Evolutionary conservation across 148 eudicot genomes (phyloP).

Genomic region (Rhododendron ferrugineum): DNA sequence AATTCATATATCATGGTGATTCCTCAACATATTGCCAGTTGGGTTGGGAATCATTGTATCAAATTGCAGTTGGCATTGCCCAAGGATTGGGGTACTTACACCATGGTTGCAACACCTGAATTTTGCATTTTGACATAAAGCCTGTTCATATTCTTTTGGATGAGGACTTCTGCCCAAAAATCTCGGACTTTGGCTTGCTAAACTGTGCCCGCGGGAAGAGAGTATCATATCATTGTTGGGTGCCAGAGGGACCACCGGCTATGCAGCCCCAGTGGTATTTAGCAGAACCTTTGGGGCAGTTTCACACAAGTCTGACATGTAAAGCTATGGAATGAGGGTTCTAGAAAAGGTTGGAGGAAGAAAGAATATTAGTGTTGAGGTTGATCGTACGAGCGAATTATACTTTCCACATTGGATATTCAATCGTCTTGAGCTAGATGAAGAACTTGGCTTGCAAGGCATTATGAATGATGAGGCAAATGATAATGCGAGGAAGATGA

Average conservation of each 20-base stretch:
- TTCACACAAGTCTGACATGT: slow-evolving; percentile 2
- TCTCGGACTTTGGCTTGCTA: slow-evolving; percentile 4
- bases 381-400: background rate
- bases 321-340: background rate
- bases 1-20: slow-evolving; percentile 5
- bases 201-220: background rate
- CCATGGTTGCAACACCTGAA: background rate
- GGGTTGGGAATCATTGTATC: slow-evolving; percentile 4
- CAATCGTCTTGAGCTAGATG: background rate
- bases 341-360: background rate
- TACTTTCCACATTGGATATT: background rate
- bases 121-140: slow-evolving; percentile 6
- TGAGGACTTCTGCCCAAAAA: background rate
- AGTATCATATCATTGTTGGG: background rate
- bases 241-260: background rate
- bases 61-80: background rate
- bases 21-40: background rate
- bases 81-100: slow-evolving; percentile 6
- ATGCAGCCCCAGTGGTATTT: background rate
- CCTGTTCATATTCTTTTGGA: slow-evolving; percentile 4
- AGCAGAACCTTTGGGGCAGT: background rate
- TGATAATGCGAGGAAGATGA: background rate
- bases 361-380: background rate
- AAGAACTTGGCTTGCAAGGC: background rate
- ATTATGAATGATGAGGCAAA: background rate